phyloP scores from a whole-genome alignment of 257 asterid species.

The Solanum neorickii region DNA sequence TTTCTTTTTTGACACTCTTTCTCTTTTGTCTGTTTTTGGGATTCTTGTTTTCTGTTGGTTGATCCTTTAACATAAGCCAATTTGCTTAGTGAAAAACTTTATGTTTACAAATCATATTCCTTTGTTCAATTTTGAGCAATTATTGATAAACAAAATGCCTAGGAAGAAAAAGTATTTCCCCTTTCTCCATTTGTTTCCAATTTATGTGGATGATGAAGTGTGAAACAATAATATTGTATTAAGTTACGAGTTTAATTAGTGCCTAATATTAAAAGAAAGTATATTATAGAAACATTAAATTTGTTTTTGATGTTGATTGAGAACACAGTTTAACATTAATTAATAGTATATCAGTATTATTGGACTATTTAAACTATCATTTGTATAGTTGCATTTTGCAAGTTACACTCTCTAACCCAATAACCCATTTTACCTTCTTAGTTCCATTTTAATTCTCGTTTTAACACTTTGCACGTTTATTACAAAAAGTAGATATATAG shows the following conservation, averaged over 20 bases:
- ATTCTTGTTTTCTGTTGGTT: background rate
- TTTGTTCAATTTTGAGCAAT: background rate
- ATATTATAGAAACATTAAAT: background rate
- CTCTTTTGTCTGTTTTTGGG: background rate
- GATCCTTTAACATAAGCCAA: background rate
- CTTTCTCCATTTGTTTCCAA: background rate
- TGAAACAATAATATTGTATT: background rate
- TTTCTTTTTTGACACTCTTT: background rate
- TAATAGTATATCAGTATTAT: background rate
- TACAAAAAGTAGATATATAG: too few relatives aligned
- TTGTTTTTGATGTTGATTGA: background rate
- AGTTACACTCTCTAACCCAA: background rate
- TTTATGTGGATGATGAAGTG: background rate
- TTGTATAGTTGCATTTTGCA: background rate
- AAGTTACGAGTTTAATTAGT: background rate
- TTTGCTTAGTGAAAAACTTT: background rate
- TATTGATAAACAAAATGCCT: background rate
- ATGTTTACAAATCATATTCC: background rate
- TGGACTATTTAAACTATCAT: background rate
- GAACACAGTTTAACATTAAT: background rate
- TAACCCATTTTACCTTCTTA: background rate
- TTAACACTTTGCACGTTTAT: too few relatives aligned
- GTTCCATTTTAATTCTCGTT: too few relatives aligned
- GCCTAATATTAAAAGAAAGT: background rate
- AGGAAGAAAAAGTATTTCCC: background rate